Conservation (phyloP, 2,329 filamentous ascomycete genomes). For the Diaporthe eres region DNA sequence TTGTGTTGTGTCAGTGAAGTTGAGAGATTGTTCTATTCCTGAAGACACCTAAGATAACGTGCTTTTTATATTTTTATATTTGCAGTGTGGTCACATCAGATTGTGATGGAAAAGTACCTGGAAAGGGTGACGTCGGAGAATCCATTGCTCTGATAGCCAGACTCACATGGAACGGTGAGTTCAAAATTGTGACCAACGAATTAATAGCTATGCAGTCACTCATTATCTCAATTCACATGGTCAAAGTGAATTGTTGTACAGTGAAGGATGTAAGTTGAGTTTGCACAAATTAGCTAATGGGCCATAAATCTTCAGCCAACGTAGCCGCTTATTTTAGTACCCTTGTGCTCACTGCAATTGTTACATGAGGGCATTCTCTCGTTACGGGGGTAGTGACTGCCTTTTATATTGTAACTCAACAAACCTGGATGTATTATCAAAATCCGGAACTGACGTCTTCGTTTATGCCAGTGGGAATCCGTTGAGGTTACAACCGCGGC, state of each 20-base stretch:
- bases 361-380: not conserved
- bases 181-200: not conserved
- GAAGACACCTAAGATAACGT: not conserved
- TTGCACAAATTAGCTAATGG: not conserved
- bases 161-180: not conserved
- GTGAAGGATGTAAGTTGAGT: not conserved
- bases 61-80: not conserved
- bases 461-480: not conserved
- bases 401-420: not conserved
- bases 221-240: not conserved
- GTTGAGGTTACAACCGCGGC: not conserved
- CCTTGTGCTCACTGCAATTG: not conserved
- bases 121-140: not conserved
- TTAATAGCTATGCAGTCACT: not conserved
- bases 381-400: not conserved
- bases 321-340: not conserved
- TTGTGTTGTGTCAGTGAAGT: not conserved
- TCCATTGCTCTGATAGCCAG: not conserved
- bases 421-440: too few relatives aligned
- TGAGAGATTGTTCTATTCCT: not conserved
- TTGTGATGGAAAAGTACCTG: not conserved
- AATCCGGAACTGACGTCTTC: not conserved
- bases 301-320: not conserved
- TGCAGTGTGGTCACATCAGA: not conserved
- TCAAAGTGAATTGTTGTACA: not conserved